phyloP scores from a whole-genome alignment of 2,329 filamentous ascomycete genomes.

The Fusarium mexicanum region DNA sequence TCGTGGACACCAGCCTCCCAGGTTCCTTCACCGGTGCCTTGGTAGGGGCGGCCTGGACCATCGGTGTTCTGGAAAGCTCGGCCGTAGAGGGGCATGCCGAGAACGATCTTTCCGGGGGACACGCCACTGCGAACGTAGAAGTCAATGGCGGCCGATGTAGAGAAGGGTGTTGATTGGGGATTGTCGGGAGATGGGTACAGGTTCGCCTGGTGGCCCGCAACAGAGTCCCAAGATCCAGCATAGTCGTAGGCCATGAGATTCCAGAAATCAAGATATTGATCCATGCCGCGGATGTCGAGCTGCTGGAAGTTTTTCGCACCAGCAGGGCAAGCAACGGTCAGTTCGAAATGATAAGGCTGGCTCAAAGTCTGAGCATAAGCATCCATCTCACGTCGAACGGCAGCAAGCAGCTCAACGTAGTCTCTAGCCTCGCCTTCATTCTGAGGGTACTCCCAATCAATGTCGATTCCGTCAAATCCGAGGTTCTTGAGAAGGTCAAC shows the following conservation, averaged over 20 bases:
- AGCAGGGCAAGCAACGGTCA: constrained; percentile 72
- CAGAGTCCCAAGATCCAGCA: constrained; percentile 81
- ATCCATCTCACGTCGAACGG: constrained; percentile 67
- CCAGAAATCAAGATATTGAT: constrained; percentile 76
- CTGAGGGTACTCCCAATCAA: constrained; percentile 76
- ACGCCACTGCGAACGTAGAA: constrained; percentile 76
- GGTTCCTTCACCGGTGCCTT: constrained; percentile 78
- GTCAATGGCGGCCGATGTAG: constrained; percentile 73
- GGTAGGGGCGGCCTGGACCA: constrained; percentile 75
- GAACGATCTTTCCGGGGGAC: constrained; percentile 75
- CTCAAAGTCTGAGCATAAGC: constrained; percentile 59
- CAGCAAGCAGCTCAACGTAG: constrained; percentile 67
- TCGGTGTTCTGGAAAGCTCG: constrained; percentile 83
- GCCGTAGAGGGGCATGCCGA: constrained; percentile 94
- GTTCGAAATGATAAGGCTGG: constrained; percentile 65
- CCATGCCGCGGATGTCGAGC: constrained; percentile 71
- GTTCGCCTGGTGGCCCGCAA: constrained; percentile 83
- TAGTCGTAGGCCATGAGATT: constrained; percentile 92
- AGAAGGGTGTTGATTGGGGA: constrained; percentile 79
- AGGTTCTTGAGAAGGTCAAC: constrained; percentile 81
- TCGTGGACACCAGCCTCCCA: constrained; percentile 91
- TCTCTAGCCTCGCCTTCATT: constrained; percentile 63
- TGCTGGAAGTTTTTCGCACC: constrained; percentile 70
- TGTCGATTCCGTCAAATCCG: constrained; percentile 78
- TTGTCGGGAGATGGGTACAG: constrained; percentile 68